Evolutionary conservation across 2,329 filamentous ascomycete genomes (phyloP).

Genomic region (Zalaria sp.): DNA sequence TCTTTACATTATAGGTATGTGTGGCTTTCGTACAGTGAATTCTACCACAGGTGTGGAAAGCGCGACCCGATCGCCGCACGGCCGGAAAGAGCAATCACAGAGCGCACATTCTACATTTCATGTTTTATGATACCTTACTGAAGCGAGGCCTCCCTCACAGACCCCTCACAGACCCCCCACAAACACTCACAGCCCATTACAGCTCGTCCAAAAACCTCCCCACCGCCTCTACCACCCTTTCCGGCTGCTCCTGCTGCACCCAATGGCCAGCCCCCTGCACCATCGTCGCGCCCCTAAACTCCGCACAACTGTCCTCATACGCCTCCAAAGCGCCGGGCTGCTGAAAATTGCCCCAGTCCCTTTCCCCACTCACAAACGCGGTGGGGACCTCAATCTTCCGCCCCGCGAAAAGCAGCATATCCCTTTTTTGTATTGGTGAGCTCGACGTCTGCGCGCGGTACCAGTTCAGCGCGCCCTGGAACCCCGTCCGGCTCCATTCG

Average conservation of each 20-base stretch:
- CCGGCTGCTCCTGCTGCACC: slow-evolving; percentile 53
- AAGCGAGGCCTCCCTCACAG: too few species aligned
- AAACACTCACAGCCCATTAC: neutral
- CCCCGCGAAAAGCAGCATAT: slow-evolving; percentile 45
- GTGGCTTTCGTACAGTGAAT: too few species aligned
- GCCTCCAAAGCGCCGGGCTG: slow-evolving; percentile 49
- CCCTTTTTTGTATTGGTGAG: slow-evolving; percentile 26
- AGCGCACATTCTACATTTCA: too few species aligned
- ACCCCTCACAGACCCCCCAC: too few species aligned
- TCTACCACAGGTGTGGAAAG: too few species aligned
- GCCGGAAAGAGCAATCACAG: too few species aligned
- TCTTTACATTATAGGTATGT: too few species aligned
- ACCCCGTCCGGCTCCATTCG: slow-evolving; percentile 48
- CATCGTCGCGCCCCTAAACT: slow-evolving; percentile 38
- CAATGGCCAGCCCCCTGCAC: slow-evolving; percentile 53
- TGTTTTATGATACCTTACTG: too few species aligned
- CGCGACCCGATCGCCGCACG: too few species aligned
- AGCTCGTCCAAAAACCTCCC: slow-evolving; percentile 23
- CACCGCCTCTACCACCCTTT: slow-evolving; percentile 36
- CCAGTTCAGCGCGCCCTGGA: slow-evolving; percentile 54
- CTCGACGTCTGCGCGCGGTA: slow-evolving; percentile 45
- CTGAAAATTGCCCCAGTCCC: slow-evolving; percentile 57
- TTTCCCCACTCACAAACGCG: slow-evolving; percentile 45
- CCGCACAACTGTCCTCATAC: slow-evolving; percentile 35
- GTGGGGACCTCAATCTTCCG: slow-evolving; percentile 47